Percentiles rank a stretch among this genome's conserved stretches.
phyloP scores from a whole-genome alignment of 2,329 filamentous ascomycete species.

The Xylariaceae sp. region DNA sequence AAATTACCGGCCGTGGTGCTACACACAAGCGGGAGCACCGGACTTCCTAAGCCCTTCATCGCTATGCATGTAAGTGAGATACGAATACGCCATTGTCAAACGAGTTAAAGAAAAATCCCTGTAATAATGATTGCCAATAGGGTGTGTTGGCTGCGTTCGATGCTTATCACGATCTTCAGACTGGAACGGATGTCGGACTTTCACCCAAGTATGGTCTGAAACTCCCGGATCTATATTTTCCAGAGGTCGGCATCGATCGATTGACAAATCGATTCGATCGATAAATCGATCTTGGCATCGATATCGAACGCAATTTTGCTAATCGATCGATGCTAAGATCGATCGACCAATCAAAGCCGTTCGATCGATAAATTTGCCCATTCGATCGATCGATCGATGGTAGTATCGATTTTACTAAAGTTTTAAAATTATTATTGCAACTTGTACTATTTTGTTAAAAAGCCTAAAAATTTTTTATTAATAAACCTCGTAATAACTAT shows the following conservation, averaged over 20 bases:
- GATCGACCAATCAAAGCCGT: too few species aligned
- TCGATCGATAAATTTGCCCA: too few species aligned
- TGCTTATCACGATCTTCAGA: slow-evolving; percentile 7
- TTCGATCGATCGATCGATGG: background rate
- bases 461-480: background rate
- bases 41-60: slow-evolving; percentile 39
- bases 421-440: too few species aligned
- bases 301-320: too few species aligned
- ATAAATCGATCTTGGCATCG: too few species aligned
- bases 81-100: too few species aligned
- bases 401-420: background rate
- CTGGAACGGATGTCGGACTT: slow-evolving; percentile 1
- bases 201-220: background rate
- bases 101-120: too few species aligned
- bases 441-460: background rate
- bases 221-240: slow-evolving; percentile 13
- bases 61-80: slow-evolving; percentile 28
- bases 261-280: background rate
- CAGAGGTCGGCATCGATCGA: slow-evolving; percentile 15
- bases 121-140: background rate
- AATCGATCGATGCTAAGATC: too few species aligned
- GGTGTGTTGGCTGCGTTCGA: slow-evolving; percentile 5
- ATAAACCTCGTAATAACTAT: background rate
- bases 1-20: slow-evolving; percentile 36
- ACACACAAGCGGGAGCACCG: slow-evolving; percentile 43